Evolutionary conservation across 78 protist genomes (phyloP).

Genomic region (Dictyostelium intermedium): DNA sequence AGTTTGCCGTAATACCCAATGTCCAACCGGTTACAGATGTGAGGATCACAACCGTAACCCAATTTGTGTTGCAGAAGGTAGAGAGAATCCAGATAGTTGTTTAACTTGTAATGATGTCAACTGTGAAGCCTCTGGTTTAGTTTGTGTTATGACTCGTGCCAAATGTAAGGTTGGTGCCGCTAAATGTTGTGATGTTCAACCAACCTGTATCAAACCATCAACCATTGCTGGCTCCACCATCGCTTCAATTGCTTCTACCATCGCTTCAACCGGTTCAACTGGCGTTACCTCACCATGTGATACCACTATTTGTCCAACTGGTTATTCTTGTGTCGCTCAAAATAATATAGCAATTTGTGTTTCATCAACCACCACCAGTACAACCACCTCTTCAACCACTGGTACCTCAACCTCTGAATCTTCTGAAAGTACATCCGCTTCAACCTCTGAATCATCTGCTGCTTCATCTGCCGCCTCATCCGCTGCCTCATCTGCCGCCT

Average conservation of each 20-base stretch:
- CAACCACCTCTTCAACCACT: not conserved
- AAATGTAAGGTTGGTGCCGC: not conserved
- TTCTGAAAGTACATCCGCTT: not conserved
- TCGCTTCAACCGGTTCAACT: not conserved
- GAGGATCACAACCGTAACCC: not conserved
- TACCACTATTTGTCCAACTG: not conserved
- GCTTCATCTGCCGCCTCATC: not conserved
- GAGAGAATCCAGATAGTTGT: not conserved
- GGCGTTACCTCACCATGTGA: not conserved
- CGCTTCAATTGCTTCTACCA: conserved; percentile 24
- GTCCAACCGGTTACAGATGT: conserved; percentile 29
- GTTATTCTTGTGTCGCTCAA: not conserved
- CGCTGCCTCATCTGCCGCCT: not conserved
- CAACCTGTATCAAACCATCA: conserved; percentile 12
- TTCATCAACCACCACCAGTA: not conserved
- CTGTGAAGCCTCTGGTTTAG: conserved; percentile 20
- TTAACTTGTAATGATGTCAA: not conserved
- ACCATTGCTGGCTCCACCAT: conserved; percentile 39
- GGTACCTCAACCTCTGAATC: not conserved
- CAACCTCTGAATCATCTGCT: not conserved
- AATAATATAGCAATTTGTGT: not conserved
- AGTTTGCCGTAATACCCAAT: not conserved
- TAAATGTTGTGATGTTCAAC: conserved; percentile 3
- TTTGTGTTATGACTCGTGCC: not conserved
- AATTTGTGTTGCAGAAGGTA: not conserved